Evolutionary conservation across 179 eudicot genomes (phyloP), one percentile per base, ranked within the genome.

Genomic region (Spinacia oleracea): DNA sequence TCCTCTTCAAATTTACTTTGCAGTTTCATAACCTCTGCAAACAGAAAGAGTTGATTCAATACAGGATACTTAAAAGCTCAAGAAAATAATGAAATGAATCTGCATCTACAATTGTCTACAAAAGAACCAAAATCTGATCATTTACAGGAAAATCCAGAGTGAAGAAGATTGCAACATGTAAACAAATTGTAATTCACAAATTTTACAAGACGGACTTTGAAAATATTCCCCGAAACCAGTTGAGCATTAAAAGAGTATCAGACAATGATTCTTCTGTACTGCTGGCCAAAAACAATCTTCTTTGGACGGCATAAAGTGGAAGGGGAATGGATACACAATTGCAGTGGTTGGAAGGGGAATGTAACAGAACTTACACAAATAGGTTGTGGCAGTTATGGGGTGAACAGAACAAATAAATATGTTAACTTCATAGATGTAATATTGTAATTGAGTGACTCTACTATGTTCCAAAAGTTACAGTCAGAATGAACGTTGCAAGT

Each of bases 1-100:
- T 53, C 58, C 58, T 53, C 58, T 21, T 53, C 58, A 4, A 53
- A 53, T 53, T 53, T 53, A 88, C 97, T 90, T 82, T 89, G 97
- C 64, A 93, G 82, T 81, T 85, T 88, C 97, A 95, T 90, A 77
- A 95, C 78, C 87, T 93, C 96, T 94, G 96, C 84, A 88, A 70
- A 11, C 38, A 29, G 20, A 72, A 12, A 77, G 53, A 9, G 14
- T 45, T 45, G 11, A 6, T 45, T 45, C 14, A 55, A 1, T n/a
- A 64, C 3, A 5, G 35, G 34, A 66, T 35, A 7, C 15, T 67
- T 40, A 10, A 64, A 45, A 58, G 72, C 51, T 42, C 27, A n/a
- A 38, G 38, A 10, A 50, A n/a, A 4, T 34, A 64, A 51, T 16
- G 40, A 29, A 14, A 29, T 15, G 0, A 46, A 63, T 8, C 42